Evolutionary conservation across 164 flowering plant species (phyloP).

Genomic region (Euptelea pleiosperma): DNA sequence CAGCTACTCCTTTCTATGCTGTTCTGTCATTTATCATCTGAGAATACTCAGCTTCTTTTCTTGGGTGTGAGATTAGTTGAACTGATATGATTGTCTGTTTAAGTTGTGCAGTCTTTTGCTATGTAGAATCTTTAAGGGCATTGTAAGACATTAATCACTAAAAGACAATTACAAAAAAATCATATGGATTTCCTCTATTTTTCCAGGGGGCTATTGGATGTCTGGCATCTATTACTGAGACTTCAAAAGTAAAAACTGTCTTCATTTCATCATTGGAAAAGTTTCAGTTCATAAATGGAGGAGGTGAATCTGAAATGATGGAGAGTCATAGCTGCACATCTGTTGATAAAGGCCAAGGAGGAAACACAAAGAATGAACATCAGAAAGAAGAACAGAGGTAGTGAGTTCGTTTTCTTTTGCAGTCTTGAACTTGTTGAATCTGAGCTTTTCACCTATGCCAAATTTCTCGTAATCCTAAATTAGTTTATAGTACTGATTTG

Average conservation of each 20-base stretch:
- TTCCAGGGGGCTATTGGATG: conserved; percentile 72
- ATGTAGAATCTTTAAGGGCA: background rate
- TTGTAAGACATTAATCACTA: background rate
- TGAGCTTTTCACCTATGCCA: background rate
- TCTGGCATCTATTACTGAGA: conserved; percentile 66
- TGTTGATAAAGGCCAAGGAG: conserved; percentile 22
- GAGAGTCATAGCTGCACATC: conserved; percentile 14
- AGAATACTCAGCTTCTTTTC: background rate
- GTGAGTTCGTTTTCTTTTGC: background rate
- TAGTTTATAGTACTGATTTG: too few species aligned
- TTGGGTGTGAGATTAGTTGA: background rate
- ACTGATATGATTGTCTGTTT: background rate
- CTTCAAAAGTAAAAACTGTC: conserved; percentile 51
- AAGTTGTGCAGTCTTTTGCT: background rate
- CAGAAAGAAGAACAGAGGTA: conserved; percentile 39
- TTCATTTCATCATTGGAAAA: conserved; percentile 48
- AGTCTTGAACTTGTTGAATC: background rate
- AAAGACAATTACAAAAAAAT: background rate
- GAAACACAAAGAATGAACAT: conserved; percentile 1
- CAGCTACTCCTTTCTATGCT: background rate
- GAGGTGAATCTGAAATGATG: conserved; percentile 28
- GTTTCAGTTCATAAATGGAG: conserved; percentile 26
- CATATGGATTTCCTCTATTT: background rate
- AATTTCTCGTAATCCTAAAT: too few species aligned
- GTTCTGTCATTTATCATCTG: background rate